Evolutionary conservation across 208 protist species (phyloP).

Genomic region (Endotrypanum monterogeii): DNA sequence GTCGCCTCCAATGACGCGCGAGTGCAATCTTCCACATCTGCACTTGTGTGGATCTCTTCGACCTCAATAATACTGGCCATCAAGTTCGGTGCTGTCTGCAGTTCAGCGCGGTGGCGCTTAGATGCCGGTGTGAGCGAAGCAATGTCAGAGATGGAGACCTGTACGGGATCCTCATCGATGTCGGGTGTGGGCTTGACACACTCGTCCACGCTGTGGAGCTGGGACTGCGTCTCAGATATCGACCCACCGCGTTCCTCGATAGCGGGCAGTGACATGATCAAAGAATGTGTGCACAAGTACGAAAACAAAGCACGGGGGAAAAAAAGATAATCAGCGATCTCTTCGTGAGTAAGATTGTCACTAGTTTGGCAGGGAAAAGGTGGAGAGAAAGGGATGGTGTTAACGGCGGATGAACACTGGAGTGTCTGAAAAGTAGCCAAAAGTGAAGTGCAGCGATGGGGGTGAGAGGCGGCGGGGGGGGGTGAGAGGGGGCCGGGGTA

Average conservation of each 20-base stretch:
- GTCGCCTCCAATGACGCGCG: neutral
- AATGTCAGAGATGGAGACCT: neutral
- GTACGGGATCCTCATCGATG: no score
- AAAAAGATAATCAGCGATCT: no score
- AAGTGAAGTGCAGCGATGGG: no score
- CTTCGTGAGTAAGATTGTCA: no score
- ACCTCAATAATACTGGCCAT: neutral
- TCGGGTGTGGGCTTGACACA: neutral
- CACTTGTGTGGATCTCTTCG: no score
- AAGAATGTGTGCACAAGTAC: neutral
- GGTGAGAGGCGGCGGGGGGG: no score
- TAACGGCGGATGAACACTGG: no score
- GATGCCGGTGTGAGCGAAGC: neutral
- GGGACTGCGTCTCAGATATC: neutral
- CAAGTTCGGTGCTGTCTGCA: neutral
- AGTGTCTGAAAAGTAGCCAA: no score
- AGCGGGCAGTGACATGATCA: neutral
- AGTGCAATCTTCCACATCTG: neutral
- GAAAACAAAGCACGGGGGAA: no score
- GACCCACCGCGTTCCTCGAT: neutral
- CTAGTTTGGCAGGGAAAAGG: no score
- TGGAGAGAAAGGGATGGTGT: no score
- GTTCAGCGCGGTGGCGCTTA: constrained; percentile 3
- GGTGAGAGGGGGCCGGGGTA: no score
- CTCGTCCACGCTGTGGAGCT: neutral